Evolutionary conservation across 495 filamentous ascomycete genomes (phyloP).

Genomic region (Hypoxylon lienhwacheense): DNA sequence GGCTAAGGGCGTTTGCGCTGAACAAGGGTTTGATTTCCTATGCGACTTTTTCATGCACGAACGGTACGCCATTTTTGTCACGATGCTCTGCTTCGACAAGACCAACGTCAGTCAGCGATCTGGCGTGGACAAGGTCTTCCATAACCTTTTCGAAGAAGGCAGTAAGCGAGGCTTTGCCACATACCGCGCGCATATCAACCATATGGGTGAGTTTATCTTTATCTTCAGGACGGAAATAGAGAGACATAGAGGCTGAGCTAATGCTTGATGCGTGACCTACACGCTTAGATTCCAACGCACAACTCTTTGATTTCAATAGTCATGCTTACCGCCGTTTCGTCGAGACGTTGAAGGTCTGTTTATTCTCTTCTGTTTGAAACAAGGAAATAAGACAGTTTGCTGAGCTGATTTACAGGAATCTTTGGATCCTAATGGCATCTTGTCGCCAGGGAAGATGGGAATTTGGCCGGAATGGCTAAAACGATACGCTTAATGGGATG

Average conservation of each 20-base stretch:
- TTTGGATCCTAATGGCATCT: conserved; percentile 30
- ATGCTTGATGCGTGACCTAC: no score
- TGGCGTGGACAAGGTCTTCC: conserved; percentile 39
- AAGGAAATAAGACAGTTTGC: neutral
- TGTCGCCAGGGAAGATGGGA: conserved; percentile 33
- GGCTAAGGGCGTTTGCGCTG: conserved; percentile 43
- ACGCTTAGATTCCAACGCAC: conserved; percentile 46
- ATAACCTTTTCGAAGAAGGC: conserved; percentile 41
- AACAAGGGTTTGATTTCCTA: conserved; percentile 47
- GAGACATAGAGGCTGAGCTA: conserved; percentile 3
- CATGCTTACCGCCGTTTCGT: conserved; percentile 49
- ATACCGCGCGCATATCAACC: conserved; percentile 49
- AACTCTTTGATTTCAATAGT: conserved; percentile 49
- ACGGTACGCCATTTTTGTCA: conserved; percentile 46
- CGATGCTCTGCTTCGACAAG: conserved; percentile 51
- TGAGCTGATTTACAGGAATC: conserved; percentile 13
- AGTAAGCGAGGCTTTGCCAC: conserved; percentile 46
- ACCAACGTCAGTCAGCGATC: conserved; percentile 39
- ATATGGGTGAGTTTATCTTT: conserved; percentile 42
- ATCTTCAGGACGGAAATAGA: no score
- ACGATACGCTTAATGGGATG: no score
- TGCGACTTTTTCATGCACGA: conserved; percentile 52
- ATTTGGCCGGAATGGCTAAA: conserved; percentile 29
- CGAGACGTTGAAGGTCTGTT: conserved; percentile 46
- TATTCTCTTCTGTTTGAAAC: neutral